Evolutionary conservation across 345 rosid species (phyloP).

Genomic region (Salix arbutifolia): DNA sequence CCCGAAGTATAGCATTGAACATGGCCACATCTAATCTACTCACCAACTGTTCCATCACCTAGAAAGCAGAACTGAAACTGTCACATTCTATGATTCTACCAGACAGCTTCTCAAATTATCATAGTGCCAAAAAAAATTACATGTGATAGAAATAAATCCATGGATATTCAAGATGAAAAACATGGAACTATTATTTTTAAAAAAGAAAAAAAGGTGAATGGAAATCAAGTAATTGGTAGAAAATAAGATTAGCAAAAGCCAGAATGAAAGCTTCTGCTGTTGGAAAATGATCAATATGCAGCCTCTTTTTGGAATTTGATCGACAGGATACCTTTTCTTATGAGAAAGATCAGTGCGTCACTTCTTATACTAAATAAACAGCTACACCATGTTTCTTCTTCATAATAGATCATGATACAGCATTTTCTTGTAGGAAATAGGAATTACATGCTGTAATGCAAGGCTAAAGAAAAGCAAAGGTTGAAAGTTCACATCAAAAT

Average conservation of each 20-base stretch:
- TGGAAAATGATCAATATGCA: not conserved
- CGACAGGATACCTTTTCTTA: too few species aligned
- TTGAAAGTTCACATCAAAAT: not conserved
- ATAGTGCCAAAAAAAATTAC: not conserved
- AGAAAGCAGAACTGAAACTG: slow-evolving; percentile 12
- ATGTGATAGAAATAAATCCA: not conserved
- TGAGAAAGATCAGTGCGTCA: not conserved
- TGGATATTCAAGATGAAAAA: not conserved
- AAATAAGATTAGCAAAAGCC: not conserved
- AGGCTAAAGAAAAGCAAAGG: not conserved
- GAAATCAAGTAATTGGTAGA: not conserved
- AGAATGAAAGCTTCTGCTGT: not conserved
- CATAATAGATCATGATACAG: not conserved
- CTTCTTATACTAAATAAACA: not conserved
- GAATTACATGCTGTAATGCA: not conserved
- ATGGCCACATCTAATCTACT: slow-evolving; percentile 87
- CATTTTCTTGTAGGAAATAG: not conserved
- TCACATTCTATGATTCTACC: not conserved
- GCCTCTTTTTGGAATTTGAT: too few species aligned
- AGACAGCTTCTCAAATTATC: slow-evolving; percentile 6
- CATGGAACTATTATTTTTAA: not conserved
- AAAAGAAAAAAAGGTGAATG: not conserved
- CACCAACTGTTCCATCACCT: slow-evolving; percentile 94
- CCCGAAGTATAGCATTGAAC: slow-evolving; percentile 97
- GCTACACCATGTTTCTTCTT: not conserved